A percentile compares a stretch with the other conserved stretches of the same genome.
Conservation (phyloP, 78 protist genomes). For the Dictyostelium brefeldianum region DNA sequence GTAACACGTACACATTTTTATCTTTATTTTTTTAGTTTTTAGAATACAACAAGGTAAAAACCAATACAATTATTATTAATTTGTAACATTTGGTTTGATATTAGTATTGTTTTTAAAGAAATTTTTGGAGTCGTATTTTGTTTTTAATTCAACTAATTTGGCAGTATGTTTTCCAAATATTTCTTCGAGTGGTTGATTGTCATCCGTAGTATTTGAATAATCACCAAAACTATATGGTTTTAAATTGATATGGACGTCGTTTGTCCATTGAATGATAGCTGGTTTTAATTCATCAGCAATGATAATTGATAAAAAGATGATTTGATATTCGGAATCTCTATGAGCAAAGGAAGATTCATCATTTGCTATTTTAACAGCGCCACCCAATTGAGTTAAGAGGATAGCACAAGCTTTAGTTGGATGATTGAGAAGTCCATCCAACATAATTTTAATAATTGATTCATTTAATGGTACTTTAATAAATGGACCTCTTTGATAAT, state of each 20-base stretch:
- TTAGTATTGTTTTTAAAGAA: background rate
- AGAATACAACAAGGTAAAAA: no score
- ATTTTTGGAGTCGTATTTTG: background rate
- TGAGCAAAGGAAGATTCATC: background rate
- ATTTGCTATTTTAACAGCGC: background rate
- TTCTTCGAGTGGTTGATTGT: background rate
- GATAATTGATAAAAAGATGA: background rate
- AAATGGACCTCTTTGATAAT: conserved; percentile 14
- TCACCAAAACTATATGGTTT: background rate
- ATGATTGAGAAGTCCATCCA: background rate
- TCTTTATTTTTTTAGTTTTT: no score
- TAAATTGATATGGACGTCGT: background rate
- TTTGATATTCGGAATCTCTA: background rate
- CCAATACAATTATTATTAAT: no score
- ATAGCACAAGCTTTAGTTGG: background rate
- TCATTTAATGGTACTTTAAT: background rate
- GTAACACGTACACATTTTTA: no score
- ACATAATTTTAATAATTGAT: background rate
- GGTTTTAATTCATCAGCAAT: background rate
- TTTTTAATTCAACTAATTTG: background rate
- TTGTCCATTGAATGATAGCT: background rate
- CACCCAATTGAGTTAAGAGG: background rate
- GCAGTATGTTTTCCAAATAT: background rate
- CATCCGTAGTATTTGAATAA: background rate
- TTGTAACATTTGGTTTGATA: background rate